Conservation (phyloP, 345 rosid species). For the Camelina hispida region DNA sequence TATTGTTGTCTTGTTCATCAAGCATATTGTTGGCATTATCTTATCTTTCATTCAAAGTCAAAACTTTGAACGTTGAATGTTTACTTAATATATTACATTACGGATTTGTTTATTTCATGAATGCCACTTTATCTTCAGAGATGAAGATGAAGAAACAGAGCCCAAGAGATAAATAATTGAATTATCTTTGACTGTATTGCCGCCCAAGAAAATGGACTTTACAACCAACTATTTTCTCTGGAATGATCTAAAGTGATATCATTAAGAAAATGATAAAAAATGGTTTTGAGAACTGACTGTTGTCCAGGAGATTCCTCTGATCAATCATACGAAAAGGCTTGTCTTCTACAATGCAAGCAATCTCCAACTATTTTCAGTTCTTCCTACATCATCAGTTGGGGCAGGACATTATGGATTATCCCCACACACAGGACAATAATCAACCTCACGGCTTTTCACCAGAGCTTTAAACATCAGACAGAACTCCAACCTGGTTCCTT, state of each 20-base stretch:
- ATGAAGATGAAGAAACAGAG: slow-evolving; percentile 16
- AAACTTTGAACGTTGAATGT: slow-evolving; percentile 1
- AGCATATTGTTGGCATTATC: background rate
- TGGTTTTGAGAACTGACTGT: background rate
- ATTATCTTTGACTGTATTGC: slow-evolving; percentile 11
- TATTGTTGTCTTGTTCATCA: slow-evolving; percentile 18
- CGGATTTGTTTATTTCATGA: background rate
- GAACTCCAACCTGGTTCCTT: slow-evolving; percentile 80
- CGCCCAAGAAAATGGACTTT: slow-evolving; percentile 24
- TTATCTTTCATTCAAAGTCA: slow-evolving; percentile 22
- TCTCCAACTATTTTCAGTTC: background rate
- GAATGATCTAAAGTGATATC: slow-evolving; percentile 3
- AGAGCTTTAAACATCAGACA: slow-evolving; percentile 40
- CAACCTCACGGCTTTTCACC: slow-evolving; percentile 13
- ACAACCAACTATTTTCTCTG: background rate
- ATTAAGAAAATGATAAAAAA: background rate
- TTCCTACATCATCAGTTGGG: slow-evolving; percentile 4
- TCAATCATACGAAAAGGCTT: background rate
- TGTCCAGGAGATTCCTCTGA: background rate
- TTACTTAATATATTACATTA: background rate
- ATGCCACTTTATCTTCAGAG: background rate
- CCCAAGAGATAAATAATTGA: background rate
- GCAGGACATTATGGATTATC: background rate
- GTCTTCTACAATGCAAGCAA: slow-evolving; percentile 4
- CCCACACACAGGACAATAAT: slow-evolving; percentile 9